Base-by-base conservation (phyloP, 1,139 yeast species). In the Schwanniomyces etchellsii region DNA sequence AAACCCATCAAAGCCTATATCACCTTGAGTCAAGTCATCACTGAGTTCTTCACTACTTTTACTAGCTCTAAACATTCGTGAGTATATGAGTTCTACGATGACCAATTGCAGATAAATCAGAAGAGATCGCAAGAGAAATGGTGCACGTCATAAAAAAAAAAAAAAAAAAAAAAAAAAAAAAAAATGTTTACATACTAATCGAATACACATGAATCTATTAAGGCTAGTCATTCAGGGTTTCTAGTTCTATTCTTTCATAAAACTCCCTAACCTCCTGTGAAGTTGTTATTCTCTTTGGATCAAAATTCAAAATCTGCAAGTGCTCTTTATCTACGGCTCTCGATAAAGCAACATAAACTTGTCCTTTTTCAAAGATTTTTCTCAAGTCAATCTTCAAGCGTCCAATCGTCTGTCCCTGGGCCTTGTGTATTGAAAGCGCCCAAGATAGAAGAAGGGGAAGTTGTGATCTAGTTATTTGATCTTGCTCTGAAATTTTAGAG, bases 361-460 rank as follows among this genome's bases (percentile, higher is more conserved):
- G 95, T 10, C 95, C 95, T 29, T 75, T 79, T 50, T 85, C 96
- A 48, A 86, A 86, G 18, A 80, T 74, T 41, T 69, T 71, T 18
- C 70, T 61, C 33, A 86, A 59, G 46, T 86, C 93, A 4, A 86
- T 91, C 39, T 74, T 70, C n/a, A 86, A 78, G 34, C 93, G 57
- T 24, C 75, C 79, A 30, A 86, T 67, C 0, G 96, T 84, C 57
- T 86, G 96, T 2, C 96, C 96, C 55, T 86, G 96, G 0, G 95
- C 80, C 48, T 86, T 86, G 53, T 86, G 96, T 32, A 86, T 86
- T 0, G 95, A 84, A 45, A 86, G 57, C 0, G 96, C 94, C 95
- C 95, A 86, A 9, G 95, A 79, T 23, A 83, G 62, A 32, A 84
- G 62, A 23, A 86, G 60, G 0, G 96, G 96, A 4, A 84, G 44